Percentiles rank a stretch among this genome's conserved stretches.
phyloP scores from a whole-genome alignment of 495 filamentous ascomycete species.

The Bathelium albidoporum region DNA sequence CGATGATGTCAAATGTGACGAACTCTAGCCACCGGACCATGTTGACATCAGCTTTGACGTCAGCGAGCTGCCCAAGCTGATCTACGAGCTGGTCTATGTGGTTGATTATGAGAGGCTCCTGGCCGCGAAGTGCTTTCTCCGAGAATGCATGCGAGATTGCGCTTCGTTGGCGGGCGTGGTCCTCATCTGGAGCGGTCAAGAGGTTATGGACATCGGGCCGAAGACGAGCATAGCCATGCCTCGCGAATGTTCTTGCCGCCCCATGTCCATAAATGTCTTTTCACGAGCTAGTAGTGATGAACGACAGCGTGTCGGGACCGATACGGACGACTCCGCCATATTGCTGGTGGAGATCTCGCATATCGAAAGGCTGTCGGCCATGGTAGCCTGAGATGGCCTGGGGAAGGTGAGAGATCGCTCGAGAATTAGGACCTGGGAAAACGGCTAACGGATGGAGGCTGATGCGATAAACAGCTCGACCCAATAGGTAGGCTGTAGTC shows the following conservation, averaged over 20 bases:
- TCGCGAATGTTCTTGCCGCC: neutral
- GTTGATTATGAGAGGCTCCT: neutral
- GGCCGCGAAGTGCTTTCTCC: conserved; percentile 7
- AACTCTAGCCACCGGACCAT: conserved; percentile 48
- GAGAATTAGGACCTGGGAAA: conserved; percentile 9
- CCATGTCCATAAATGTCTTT: conserved; percentile 8
- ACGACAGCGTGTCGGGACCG: conserved; percentile 8
- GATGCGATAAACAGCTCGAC: conserved; percentile 1
- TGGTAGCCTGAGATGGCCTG: neutral
- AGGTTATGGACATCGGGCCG: neutral
- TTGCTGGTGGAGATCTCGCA: conserved; percentile 8
- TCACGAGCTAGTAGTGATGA: conserved; percentile 6
- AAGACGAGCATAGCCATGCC: neutral
- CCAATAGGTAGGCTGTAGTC: neutral
- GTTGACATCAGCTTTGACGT: conserved; percentile 23
- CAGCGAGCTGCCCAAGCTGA: neutral
- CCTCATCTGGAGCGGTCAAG: conserved; percentile 1
- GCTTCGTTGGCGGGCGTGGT: conserved; percentile 7
- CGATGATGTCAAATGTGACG: conserved; percentile 48
- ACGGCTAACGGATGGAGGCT: conserved; percentile 7
- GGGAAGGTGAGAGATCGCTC: neutral
- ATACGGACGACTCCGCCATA: conserved; percentile 12
- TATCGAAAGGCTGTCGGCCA: neutral
- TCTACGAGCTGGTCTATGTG: conserved; percentile 1
- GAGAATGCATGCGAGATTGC: conserved; percentile 4